Evolutionary conservation across 2,329 filamentous ascomycete genomes (phyloP), one percentile per base, ranked within the genome.

Genomic region (Exophiala sideris): DNA sequence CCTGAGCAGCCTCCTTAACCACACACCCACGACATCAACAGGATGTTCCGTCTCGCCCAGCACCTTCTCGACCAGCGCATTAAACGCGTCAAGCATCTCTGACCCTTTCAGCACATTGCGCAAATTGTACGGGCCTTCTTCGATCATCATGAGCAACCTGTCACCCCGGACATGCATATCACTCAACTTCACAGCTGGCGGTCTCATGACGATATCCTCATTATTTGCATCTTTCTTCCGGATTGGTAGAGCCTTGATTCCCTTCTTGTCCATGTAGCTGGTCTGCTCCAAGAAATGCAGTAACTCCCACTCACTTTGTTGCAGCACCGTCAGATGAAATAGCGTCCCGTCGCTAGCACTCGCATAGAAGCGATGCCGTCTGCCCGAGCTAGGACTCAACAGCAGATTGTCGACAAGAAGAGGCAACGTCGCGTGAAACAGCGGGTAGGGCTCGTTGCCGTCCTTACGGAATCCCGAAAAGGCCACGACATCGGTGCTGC

Each of bases 211-310:
- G 16, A 47, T 45, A 14, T 39, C 50, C 14, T 45, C 42, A 14
- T 41, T 36, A n/a, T 58, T 40, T 11, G 34, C 42, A 29, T 45
- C 50, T 20, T 41, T 45, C 41, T 50, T 57, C 24, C 32, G 32
- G 20, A 54, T 52, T 3, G 47, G 50, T 20, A 54, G 53, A 9
- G 58, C 33, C 45, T 54, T 58, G 48, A 54, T 54, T n/a, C 36
- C 40, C 48, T 50, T 53, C 21, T 39, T 48, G 38, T 77, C 79
- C 21, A 70, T 68, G 44, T 78, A 68, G 24, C 82, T 83, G 45
- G 95, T 67, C 54, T 87, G 86, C 65, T 95, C 86, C 1, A 96
- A 67, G 58, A 92, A 83, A 53, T 80, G 79, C 4, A 97, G 76
- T 3, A 95, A 75, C 5, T 79, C 77, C 82, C 86, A 88, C 6